Conservation (phyloP, 2,329 filamentous ascomycete species). For the Didymella pomorum region DNA sequence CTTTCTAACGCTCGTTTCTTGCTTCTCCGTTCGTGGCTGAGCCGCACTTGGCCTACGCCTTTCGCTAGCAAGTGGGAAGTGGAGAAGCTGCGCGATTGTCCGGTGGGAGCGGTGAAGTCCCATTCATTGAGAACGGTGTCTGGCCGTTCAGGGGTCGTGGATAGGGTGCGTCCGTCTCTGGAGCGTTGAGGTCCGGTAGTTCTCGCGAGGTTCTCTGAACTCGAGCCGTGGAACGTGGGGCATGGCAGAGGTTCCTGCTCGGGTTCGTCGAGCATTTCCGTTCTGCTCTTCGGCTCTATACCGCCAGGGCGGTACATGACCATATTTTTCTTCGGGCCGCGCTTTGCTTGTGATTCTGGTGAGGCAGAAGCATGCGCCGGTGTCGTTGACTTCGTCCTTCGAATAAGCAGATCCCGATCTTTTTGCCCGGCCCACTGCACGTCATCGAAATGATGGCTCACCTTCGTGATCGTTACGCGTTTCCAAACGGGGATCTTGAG, state of each 20-base stretch:
- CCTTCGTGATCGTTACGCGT: neutral
- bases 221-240: too few species aligned
- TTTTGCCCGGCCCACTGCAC: neutral
- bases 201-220: neutral
- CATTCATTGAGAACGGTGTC: too few species aligned
- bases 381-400: neutral
- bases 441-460: neutral
- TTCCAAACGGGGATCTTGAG: neutral
- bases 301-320: too few species aligned
- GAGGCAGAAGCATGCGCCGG: neutral
- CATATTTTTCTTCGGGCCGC: too few species aligned
- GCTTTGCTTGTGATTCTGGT: neutral
- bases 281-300: too few species aligned
- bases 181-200: neutral
- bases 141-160: neutral
- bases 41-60: too few species aligned
- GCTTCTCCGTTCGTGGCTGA: neutral
- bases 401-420: neutral
- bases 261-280: too few species aligned
- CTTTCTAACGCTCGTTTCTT: neutral
- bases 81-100: neutral
- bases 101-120: neutral
- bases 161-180: neutral
- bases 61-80: neutral
- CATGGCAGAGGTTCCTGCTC: too few species aligned